Base-by-base conservation (phyloP, 2,329 filamentous ascomycete species). In the Sporothrix humicola region DNA sequence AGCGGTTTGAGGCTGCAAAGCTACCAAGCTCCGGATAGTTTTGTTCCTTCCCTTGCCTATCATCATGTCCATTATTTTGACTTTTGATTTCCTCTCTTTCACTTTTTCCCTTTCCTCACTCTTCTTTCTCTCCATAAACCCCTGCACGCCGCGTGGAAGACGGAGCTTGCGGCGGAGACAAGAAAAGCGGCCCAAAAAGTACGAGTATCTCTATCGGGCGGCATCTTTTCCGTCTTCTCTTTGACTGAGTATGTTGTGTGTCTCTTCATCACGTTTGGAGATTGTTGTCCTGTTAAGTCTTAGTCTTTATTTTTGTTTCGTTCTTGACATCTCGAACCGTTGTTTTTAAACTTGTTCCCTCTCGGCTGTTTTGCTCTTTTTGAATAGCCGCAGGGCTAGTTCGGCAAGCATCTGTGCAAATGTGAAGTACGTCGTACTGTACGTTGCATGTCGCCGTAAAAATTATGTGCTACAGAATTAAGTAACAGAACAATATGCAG, bases 61-160 rank as follows among this genome's bases (percentile, higher is more conserved):
- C 31, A 37, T 42, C 42, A 9, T 37, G n/a, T 42, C 13, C 15
- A 20, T 54, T 15, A 20, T 61, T 61, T 6, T n/a, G 17, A n/a
- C 13, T 42, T 9, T 61, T 20, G 52, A 52, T 6, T 5, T 54
- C 20, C 6, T 23, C n/a, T 63, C 17, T 20, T 8, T 37, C 6
- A 23, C 1, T 20, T 54, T 54, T 54, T 17, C 20, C 17, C 52
- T 20, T 52, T 56, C 9, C 17, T n/a, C 37, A 17, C 3, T 37
- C 15, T 42, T 17, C 6, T 42, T 42, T 12, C 2, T n/a, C 59
- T 3, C 20, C 52, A 56, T 37, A 37, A 37, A 54, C 52, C 52
- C 52, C 52, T 54, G 52, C 52, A 44, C 37, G 31, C 58, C 58
- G 58, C 58, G 58, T 61, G 58, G 58, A 61, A 17, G 37, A 63